Conservation (phyloP, 192 early-diverging fungal species). For the Coemansia sp. region DNA sequence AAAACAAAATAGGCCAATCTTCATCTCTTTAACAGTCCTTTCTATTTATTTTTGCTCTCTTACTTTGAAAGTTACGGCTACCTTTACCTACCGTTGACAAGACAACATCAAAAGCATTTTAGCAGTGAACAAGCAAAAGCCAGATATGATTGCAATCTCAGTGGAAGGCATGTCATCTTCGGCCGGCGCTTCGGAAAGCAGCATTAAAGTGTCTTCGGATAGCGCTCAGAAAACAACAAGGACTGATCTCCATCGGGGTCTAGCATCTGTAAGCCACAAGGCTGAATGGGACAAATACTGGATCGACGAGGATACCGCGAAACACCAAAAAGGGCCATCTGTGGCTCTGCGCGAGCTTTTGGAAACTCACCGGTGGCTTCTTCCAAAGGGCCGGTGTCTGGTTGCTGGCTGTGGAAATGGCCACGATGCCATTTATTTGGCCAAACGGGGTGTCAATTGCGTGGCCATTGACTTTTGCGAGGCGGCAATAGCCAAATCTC, state of each 20-base stretch:
- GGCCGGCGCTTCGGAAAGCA: background rate
- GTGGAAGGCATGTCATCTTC: constrained; percentile 14
- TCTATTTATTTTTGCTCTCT: no score
- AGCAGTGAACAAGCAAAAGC: no score
- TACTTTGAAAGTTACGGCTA: background rate
- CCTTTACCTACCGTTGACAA: background rate
- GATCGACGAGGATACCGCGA: constrained; percentile 9
- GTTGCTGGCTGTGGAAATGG: constrained; percentile 53
- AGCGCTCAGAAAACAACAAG: no score
- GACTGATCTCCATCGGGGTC: no score
- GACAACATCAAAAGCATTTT: background rate
- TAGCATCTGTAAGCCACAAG: no score
- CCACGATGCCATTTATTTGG: constrained; percentile 72
- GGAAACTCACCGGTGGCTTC: constrained; percentile 37
- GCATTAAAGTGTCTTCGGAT: no score
- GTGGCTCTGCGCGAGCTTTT: constrained; percentile 41
- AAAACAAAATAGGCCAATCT: no score
- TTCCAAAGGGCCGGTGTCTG: constrained; percentile 44
- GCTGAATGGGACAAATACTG: constrained; percentile 31
- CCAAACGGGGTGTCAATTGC: constrained; percentile 45
- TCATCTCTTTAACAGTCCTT: background rate
- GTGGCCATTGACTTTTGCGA: constrained; percentile 67
- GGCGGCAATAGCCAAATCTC: constrained; percentile 52
- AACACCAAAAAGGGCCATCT: constrained; percentile 20
- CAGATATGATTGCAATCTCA: constrained; percentile 31